phyloP scores from a whole-genome alignment of 78 protist genomes.

The Dictyostelium firmibasis region DNA sequence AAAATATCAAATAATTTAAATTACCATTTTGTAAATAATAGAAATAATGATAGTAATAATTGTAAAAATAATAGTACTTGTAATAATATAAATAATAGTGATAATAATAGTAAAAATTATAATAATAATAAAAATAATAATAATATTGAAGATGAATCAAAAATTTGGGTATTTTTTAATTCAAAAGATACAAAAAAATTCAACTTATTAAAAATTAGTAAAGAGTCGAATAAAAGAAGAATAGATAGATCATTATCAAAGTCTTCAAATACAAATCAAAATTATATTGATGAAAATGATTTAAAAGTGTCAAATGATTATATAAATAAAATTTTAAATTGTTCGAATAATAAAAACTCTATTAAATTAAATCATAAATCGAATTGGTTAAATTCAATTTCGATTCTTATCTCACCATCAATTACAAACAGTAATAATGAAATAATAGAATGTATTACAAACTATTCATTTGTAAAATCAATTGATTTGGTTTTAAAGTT shows the following conservation, averaged over 20 bases:
- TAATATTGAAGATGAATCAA: not conserved
- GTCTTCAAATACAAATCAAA: not conserved
- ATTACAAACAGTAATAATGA: not conserved
- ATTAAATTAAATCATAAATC: not conserved
- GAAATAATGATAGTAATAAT: not conserved
- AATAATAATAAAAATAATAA: not conserved
- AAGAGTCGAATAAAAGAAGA: not conserved
- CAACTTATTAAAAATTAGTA: not conserved
- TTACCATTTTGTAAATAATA: not conserved
- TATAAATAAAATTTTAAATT: not conserved
- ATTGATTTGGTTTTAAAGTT: constrained; percentile 20
- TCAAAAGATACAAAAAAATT: not conserved
- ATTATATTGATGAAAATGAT: constrained; percentile 3
- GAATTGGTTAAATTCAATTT: constrained; percentile 63
- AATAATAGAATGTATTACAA: constrained; percentile 22
- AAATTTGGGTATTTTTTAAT: not conserved
- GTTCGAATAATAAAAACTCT: not conserved
- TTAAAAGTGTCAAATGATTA: not conserved
- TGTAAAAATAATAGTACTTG: not conserved
- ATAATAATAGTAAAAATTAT: not conserved
- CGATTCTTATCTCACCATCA: not conserved
- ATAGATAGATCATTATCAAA: not conserved
- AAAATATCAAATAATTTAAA: not conserved
- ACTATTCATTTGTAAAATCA: not conserved
- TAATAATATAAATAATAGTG: not conserved